Conservation (phyloP, 805 yeast species). For the Myxozyma kluyveri region DNA sequence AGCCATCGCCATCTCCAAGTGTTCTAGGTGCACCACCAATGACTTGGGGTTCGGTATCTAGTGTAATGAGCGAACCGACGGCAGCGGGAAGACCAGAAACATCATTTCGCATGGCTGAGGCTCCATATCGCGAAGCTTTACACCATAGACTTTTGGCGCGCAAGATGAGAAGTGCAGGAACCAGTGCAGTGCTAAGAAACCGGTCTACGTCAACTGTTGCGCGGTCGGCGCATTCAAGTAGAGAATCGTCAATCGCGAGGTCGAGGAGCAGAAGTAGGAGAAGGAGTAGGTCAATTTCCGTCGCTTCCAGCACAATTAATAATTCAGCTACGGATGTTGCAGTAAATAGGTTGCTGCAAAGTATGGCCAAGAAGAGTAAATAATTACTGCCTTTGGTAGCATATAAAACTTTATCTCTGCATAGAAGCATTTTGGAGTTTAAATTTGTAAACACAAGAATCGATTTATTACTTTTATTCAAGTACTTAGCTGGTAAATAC, state of each 20-base stretch:
- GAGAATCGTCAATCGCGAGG: background rate
- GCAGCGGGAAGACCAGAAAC: constrained; percentile 7
- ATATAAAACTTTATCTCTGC: too few species aligned
- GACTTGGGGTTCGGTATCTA: constrained; percentile 7
- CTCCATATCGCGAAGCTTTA: constrained; percentile 25
- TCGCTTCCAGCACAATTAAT: too few species aligned
- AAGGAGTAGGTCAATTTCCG: background rate
- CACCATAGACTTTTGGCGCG: constrained; percentile 17
- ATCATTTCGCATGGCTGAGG: constrained; percentile 16
- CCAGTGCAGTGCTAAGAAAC: too few species aligned
- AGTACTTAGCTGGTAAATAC: too few species aligned
- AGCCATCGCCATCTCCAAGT: constrained; percentile 23
- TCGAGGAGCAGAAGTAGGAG: background rate
- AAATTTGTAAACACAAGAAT: too few species aligned
- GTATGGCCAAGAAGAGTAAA: background rate
- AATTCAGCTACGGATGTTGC: background rate
- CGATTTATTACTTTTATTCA: too few species aligned
- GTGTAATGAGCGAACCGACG: too few species aligned
- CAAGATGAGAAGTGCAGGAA: background rate
- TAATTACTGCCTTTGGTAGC: too few species aligned
- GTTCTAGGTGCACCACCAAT: constrained; percentile 20
- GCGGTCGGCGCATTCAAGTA: background rate
- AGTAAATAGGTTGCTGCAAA: background rate
- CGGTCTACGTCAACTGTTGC: too few species aligned
- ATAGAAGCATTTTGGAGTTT: background rate